Conservation (phyloP, 768 basidiomycete genomes). For the Serendipita indica region DNA sequence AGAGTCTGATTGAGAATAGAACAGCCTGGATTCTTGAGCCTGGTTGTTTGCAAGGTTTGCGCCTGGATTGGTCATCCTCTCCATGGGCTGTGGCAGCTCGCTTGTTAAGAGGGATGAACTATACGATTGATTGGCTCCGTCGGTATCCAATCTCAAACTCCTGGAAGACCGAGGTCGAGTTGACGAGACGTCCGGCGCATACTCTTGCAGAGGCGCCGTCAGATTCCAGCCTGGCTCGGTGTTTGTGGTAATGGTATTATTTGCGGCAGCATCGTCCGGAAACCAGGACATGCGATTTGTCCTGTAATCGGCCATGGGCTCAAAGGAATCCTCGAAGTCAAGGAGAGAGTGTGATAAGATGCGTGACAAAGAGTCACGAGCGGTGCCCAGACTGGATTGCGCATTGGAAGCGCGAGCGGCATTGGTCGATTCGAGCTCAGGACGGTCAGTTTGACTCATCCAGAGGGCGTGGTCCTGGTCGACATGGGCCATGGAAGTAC, state of each 20-base stretch:
- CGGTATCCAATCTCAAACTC: too few species aligned
- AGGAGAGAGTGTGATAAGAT: not conserved
- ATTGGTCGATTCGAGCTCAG: not conserved
- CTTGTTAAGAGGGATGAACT: too few species aligned
- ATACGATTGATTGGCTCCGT: too few species aligned
- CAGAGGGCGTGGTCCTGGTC: not conserved
- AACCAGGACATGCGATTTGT: conserved; percentile 1
- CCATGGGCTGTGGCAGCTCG: too few species aligned
- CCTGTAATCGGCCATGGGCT: not conserved
- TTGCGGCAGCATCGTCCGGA: not conserved
- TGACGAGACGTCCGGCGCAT: too few species aligned
- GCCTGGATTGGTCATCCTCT: too few species aligned
- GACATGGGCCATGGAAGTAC: not conserved
- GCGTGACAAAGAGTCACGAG: not conserved
- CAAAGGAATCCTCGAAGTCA: too few species aligned
- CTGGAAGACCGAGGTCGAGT: too few species aligned
- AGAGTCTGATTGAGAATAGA: too few species aligned
- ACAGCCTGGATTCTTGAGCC: too few species aligned
- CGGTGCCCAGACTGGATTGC: not conserved
- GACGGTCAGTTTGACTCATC: not conserved
- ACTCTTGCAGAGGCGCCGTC: too few species aligned
- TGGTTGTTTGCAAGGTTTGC: too few species aligned
- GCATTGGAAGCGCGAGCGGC: not conserved
- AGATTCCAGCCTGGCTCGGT: conserved; percentile 7
- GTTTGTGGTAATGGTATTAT: conserved; percentile 1